Percentiles rank a stretch among this genome's conserved stretches.
phyloP scores from a whole-genome alignment of 192 early-diverging fungal genomes.

The Backusella westeae region DNA sequence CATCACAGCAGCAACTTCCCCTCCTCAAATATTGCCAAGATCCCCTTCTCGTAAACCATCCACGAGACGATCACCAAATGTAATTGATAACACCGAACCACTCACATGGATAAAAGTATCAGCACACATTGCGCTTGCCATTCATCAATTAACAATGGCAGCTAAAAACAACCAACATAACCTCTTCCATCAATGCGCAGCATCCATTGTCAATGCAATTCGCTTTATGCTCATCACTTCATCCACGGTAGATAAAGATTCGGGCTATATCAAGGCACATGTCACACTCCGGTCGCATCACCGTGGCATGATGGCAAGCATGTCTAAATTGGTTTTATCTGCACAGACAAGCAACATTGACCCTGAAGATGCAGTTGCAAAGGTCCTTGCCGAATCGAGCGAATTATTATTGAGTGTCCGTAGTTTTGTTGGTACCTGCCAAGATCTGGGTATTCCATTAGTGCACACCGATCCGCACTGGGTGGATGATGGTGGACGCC shows the following conservation, averaged over 20 bases:
- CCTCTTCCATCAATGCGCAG: conserved; percentile 55
- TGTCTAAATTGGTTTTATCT: conserved; percentile 82
- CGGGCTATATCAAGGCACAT: conserved; percentile 64
- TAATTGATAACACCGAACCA: conserved; percentile 28
- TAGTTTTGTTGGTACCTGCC: conserved; percentile 59
- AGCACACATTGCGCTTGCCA: conserved; percentile 45
- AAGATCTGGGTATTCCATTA: conserved; percentile 34
- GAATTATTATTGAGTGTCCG: conserved; percentile 76
- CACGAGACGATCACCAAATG: neutral
- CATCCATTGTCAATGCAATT: conserved; percentile 74
- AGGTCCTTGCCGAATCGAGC: conserved; percentile 69
- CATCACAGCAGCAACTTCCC: neutral
- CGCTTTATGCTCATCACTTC: conserved; percentile 86
- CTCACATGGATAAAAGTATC: conserved; percentile 56
- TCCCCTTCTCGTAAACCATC: conserved; percentile 20
- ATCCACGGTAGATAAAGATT: conserved; percentile 67
- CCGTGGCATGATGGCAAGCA: conserved; percentile 72
- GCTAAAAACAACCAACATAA: conserved; percentile 51
- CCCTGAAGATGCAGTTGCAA: conserved; percentile 43
- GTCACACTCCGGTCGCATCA: conserved; percentile 68
- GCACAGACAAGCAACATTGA: conserved; percentile 65
- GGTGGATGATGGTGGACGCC: neutral
- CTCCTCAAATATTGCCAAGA: conserved; percentile 15
- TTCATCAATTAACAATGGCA: conserved; percentile 52
- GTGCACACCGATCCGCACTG: conserved; percentile 45